phyloP scores from a whole-genome alignment of 768 basidiomycete genomes.

The Tylopilus felleus region DNA sequence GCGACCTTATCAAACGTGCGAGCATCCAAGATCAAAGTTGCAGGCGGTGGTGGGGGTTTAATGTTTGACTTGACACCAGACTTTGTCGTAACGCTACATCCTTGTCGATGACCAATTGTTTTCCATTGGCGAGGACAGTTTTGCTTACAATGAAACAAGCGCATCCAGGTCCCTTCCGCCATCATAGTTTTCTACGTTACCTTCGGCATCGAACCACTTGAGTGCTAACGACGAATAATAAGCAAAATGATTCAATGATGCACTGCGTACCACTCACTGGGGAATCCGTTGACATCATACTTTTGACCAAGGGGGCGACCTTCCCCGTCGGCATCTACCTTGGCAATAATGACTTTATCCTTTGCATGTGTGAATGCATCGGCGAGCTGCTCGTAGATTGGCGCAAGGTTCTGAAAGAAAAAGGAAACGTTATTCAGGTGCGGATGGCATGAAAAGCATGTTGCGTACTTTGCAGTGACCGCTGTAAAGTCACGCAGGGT shows the following conservation, averaged over 20 bases:
- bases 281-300: constrained; percentile 81
- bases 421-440: neutral
- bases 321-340: constrained; percentile 88
- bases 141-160: constrained; percentile 67
- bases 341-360: constrained; percentile 84
- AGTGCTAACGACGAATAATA: constrained; percentile 51
- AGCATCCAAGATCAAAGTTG: constrained; percentile 61
- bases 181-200: constrained; percentile 65
- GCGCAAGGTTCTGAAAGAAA: constrained; percentile 72
- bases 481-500: constrained; percentile 33
- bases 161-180: constrained; percentile 79
- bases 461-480: constrained; percentile 80
- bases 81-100: constrained; percentile 63
- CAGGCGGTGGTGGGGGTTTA: constrained; percentile 77
- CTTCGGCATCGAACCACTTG: constrained; percentile 84
- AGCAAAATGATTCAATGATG: neutral
- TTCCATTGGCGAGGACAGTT: neutral
- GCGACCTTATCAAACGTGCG: constrained; percentile 76
- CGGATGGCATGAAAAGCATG: neutral
- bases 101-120: neutral
- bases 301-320: constrained; percentile 74
- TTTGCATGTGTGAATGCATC: constrained; percentile 78
- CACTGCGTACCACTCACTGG: constrained; percentile 56
- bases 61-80: constrained; percentile 84
- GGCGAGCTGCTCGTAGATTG: constrained; percentile 82